phyloP scores from a whole-genome alignment of 345 rosid genomes.

The Crucihimalaya himalaica region DNA sequence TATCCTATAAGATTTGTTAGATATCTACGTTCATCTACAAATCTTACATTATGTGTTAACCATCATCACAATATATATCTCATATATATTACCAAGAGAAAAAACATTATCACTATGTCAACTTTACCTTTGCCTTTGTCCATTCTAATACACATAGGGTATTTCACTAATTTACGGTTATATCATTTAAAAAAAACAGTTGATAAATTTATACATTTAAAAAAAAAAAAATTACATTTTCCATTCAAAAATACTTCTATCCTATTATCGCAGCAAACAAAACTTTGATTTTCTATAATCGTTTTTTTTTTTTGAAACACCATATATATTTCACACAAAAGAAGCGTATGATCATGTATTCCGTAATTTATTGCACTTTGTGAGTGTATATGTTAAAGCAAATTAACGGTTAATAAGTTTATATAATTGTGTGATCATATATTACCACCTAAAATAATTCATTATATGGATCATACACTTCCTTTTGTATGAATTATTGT shows the following conservation, averaged over 20 bases:
- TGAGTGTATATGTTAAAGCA: not conserved
- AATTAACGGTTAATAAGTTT: not conserved
- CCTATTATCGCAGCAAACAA: not conserved
- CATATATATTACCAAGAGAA: not conserved
- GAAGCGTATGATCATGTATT: not conserved
- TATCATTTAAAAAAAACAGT: not conserved
- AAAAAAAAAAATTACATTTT: not conserved
- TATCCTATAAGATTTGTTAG: conserved; percentile 6
- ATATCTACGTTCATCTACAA: not conserved
- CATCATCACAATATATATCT: not conserved
- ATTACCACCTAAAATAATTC: not conserved
- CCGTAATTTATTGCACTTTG: not conserved
- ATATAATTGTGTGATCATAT: not conserved
- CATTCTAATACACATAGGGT: conserved; percentile 10
- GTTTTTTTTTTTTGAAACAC: not conserved
- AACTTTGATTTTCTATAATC: not conserved
- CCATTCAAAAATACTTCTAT: not conserved
- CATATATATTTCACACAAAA: not conserved
- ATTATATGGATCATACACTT: not conserved
- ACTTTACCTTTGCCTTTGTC: conserved; percentile 40
- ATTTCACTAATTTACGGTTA: not conserved
- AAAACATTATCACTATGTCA: not conserved
- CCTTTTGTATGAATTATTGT: not conserved
- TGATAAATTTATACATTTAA: not conserved
- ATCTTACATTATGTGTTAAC: conserved; percentile 12